phyloP scores from a whole-genome alignment of 306 rosid species.

The Macrotyloma uniflorum region DNA sequence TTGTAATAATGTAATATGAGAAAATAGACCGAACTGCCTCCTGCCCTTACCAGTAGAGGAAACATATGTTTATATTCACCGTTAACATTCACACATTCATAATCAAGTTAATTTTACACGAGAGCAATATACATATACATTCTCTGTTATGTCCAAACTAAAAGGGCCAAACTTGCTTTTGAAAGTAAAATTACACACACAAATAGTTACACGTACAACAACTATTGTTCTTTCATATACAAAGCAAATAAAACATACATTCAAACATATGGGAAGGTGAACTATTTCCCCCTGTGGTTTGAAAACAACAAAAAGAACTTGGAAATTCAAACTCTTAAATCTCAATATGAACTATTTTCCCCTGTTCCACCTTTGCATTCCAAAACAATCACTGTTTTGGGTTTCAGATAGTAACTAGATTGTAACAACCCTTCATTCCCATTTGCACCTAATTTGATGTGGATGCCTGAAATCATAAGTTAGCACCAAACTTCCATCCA shows the following conservation, averaged over 20 bases:
- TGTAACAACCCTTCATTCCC: slow-evolving; percentile 44
- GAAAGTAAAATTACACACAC: neutral
- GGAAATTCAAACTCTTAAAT: no score
- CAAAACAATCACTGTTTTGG: neutral
- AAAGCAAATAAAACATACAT: neutral
- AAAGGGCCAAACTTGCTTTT: neutral
- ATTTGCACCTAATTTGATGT: slow-evolving; percentile 51
- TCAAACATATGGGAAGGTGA: neutral
- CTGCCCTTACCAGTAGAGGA: no score
- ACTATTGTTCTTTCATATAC: neutral
- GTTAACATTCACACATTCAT: no score
- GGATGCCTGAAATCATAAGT: slow-evolving; percentile 54
- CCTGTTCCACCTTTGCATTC: neutral
- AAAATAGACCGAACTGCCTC: no score
- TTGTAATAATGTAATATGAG: no score
- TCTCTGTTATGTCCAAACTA: neutral
- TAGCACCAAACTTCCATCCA: slow-evolving; percentile 51
- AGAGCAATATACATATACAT: no score
- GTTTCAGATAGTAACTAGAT: neutral
- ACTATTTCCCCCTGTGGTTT: no score
- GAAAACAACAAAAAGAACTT: neutral
- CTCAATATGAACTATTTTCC: no score
- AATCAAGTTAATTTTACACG: no score
- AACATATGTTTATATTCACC: no score
- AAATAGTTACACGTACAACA: neutral